Evolutionary conservation across 345 rosid species (phyloP), one percentile per base, ranked within the genome.

Genomic region (Pugionium cornutum): DNA sequence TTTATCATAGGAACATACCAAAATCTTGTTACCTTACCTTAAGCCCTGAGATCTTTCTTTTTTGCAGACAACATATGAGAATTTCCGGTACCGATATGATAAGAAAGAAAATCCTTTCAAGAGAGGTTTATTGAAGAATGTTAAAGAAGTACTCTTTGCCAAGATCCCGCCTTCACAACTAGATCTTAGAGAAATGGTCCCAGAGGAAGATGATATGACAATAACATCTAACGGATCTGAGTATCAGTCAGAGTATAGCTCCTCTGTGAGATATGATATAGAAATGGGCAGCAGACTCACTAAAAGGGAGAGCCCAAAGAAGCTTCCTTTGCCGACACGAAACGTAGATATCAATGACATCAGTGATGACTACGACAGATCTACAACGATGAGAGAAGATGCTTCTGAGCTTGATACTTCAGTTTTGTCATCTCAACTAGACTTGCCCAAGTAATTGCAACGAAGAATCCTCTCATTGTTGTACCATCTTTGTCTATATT

Each of bases 21-120:
- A 5, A 34, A 9, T 46, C 52, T 39, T 29, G 52, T 53, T 34
- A 30, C 7, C 58, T 41, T 43, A 1, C 11, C 6, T 41, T 18
- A 52, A n/a, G 2, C 33, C 6, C 43, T 50, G 26, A 27, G 31
- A 44, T 25, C 7, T 52, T 45, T 60, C 31, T 35, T n/a, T 58
- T 58, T 75, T 70, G 82, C 89, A 94, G 99, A 86, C 97, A 42
- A 94, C 99, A 2, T 86, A 94, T 69, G 99, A 94, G 75, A 94
- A 90, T 55, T 88, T 88, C 53, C 82, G 92, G 73, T 81, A 77
- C 43, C 92, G 83, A 4, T 88, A 88, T 62, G 92, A 84, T 42
- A 69, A 73, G 44, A 83, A 49, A n/a, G 67, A 71, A 42, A 94
- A 88, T 70, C 97, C 99, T 6, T 94, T 69, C 62, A 80, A 85